phyloP scores from a whole-genome alignment of 495 filamentous ascomycete genomes.

The Trichocladium uniseriatum region DNA sequence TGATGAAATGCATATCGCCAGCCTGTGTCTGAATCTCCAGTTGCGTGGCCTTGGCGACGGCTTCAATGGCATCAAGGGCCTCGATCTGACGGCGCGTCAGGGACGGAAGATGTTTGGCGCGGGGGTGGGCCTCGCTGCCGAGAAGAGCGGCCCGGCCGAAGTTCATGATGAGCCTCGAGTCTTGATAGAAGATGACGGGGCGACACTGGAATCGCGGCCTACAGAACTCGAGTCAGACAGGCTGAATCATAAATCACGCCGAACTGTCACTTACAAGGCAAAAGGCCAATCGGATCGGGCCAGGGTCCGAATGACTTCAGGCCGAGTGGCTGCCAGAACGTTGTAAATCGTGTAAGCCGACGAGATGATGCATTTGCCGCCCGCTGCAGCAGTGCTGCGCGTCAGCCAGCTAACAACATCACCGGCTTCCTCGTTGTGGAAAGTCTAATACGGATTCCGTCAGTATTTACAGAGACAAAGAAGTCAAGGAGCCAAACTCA shows the following conservation, averaged over 20 bases:
- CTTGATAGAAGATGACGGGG: slow-evolving; percentile 48
- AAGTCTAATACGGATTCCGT: slow-evolving; percentile 36
- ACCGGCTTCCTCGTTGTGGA: slow-evolving; percentile 62
- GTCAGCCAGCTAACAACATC: slow-evolving; percentile 61
- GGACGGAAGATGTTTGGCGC: slow-evolving; percentile 43
- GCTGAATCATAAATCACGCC: neutral
- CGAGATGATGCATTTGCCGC: slow-evolving; percentile 53
- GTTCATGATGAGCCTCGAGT: slow-evolving; percentile 47
- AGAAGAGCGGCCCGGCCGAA: slow-evolving; percentile 52
- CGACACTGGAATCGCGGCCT: slow-evolving; percentile 46
- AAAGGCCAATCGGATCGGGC: slow-evolving; percentile 52
- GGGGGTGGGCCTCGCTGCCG: slow-evolving; percentile 47
- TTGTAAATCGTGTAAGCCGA: slow-evolving; percentile 56
- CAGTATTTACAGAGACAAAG: neutral
- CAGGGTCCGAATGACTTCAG: slow-evolving; percentile 53
- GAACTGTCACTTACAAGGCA: slow-evolving; percentile 41
- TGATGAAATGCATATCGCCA: slow-evolving; percentile 67
- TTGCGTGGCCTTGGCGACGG: slow-evolving; percentile 47
- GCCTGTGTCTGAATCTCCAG: slow-evolving; percentile 44
- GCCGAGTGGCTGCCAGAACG: slow-evolving; percentile 49
- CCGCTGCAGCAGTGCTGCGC: slow-evolving; percentile 43
- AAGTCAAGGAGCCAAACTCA: slow-evolving; percentile 20
- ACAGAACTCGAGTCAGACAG: neutral
- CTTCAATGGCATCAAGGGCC: slow-evolving; percentile 55
- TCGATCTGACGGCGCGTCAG: slow-evolving; percentile 50